Evolutionary conservation across 148 eudicot genomes (phyloP), one percentile per base, ranked within the genome.

Genomic region (Camellia granthamiana): DNA sequence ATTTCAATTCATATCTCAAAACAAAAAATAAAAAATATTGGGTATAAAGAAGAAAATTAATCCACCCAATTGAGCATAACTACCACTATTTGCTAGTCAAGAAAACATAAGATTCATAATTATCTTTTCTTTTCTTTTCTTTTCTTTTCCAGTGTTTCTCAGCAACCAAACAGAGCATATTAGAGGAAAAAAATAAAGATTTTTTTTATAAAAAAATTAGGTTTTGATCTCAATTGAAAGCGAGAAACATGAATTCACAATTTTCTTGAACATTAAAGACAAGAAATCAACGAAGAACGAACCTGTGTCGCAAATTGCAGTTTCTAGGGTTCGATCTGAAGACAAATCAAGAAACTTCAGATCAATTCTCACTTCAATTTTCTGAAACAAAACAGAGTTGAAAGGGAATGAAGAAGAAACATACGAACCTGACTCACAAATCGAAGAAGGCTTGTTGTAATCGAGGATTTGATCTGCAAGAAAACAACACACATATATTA

Each of bases 291-390:
- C 19, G 59, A 30, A 43, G 38, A 0, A 3, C 47, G 15, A 56
- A 74, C 77, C 77, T 58, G 49, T 5, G 3, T 74, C 51, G 14
- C 30, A 42, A 42, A 30, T 42, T 46, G 19, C 42, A 51, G 60
- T 52, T 23, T 21, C 30, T 72, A 72, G 44, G 75, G 43, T 72
- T 52, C 21, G 60, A 72, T 72, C 61, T 72, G 59, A 21, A 21
- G 19, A 3, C 43, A 12, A 21, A 72, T 49, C 42, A 49, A 49
- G 75, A 71, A 71, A 19, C 41, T 49, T 58, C 3, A 52, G 7
- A 4, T 68, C 72, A 15, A 42, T 42, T 43, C 43, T 15, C 72
- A 14, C 21, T 2, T 16, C 16, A 43, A 68, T 68, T 16, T 42
- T 30, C 38, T 30, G 38, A 30, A 30, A 30, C 38, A 30, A 30